phyloP scores from a whole-genome alignment of 2,329 filamentous ascomycete species.

The Ceratocystis harringtonii region DNA sequence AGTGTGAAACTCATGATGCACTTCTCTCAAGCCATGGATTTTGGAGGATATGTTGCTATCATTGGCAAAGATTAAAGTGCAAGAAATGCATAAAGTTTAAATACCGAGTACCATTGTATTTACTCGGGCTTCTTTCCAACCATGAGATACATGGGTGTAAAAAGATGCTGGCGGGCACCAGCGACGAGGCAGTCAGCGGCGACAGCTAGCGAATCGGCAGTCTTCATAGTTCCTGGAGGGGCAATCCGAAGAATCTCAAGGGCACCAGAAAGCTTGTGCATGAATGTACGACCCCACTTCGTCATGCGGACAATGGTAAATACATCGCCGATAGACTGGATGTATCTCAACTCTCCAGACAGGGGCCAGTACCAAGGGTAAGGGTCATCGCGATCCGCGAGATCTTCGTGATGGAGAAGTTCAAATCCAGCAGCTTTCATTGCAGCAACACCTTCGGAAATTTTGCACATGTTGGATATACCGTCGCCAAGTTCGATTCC shows the following conservation, averaged over 20 bases:
- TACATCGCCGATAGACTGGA: slow-evolving; percentile 64
- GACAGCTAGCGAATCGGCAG: slow-evolving; percentile 71
- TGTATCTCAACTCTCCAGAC: slow-evolving; percentile 69
- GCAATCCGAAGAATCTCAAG: slow-evolving; percentile 63
- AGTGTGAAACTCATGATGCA: no score
- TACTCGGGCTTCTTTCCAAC: slow-evolving; percentile 63
- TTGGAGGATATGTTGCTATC: no score
- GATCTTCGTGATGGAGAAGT: slow-evolving; percentile 68
- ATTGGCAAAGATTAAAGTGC: no score
- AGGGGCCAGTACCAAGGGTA: slow-evolving; percentile 92
- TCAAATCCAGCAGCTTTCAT: slow-evolving; percentile 82
- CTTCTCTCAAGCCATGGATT: no score
- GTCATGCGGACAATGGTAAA: slow-evolving; percentile 83
- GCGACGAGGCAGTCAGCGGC: slow-evolving; percentile 77
- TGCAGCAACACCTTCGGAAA: slow-evolving; percentile 64
- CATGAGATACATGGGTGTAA: slow-evolving; percentile 98
- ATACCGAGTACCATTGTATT: not conserved
- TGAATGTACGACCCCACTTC: slow-evolving; percentile 57
- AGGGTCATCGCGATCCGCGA: slow-evolving; percentile 60
- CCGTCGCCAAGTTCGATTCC: slow-evolving; percentile 93
- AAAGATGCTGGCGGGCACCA: slow-evolving; percentile 77
- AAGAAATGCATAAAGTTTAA: not conserved
- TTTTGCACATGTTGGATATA: slow-evolving; percentile 92
- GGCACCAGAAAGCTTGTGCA: slow-evolving; percentile 61
- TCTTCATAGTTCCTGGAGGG: slow-evolving; percentile 79